Percentiles rank a stretch among this genome's conserved stretches.
Evolutionary conservation across 192 early-diverging fungal species (phyloP).

Genomic region (Umbelopsis sp.): DNA sequence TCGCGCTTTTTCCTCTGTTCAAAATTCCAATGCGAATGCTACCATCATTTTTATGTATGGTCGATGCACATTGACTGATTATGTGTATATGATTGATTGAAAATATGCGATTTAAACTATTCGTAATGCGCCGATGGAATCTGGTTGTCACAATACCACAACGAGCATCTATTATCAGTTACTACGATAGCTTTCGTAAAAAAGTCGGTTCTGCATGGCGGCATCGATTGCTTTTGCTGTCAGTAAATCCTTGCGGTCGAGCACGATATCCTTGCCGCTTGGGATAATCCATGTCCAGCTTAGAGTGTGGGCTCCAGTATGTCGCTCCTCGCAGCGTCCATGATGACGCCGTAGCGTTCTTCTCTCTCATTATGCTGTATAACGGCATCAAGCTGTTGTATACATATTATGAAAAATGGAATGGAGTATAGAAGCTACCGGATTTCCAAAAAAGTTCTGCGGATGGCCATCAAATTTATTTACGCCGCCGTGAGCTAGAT

Average conservation of each 20-base stretch:
- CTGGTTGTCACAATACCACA: slow-evolving; percentile 28
- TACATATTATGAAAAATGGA: slow-evolving; percentile 47
- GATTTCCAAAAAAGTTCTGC: too few relatives aligned
- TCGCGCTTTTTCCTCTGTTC: slow-evolving; percentile 18
- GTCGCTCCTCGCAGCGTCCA: slow-evolving; percentile 35
- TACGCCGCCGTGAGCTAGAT: too few relatives aligned
- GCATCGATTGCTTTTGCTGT: slow-evolving; percentile 8
- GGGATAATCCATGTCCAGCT: slow-evolving; percentile 19
- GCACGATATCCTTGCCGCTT: slow-evolving; percentile 22
- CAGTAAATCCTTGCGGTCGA: not conserved
- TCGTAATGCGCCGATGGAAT: slow-evolving; percentile 20
- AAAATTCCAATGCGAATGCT: slow-evolving; percentile 21
- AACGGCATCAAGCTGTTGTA: slow-evolving; percentile 53
- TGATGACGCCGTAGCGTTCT: not conserved
- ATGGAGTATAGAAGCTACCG: slow-evolving; percentile 43
- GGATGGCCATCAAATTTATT: too few relatives aligned
- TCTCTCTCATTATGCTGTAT: slow-evolving; percentile 37
- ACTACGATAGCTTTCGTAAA: slow-evolving; percentile 36
- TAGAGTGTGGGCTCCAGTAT: slow-evolving; percentile 20
- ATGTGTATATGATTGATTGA: not conserved
- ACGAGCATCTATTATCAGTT: slow-evolving; percentile 27
- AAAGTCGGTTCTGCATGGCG: slow-evolving; percentile 25
- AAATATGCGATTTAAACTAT: slow-evolving; percentile 10
- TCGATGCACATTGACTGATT: not conserved
- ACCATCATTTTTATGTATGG: not conserved